Evolutionary conservation across 768 basidiomycete species (phyloP).

Genomic region (Podaxis sp.): DNA sequence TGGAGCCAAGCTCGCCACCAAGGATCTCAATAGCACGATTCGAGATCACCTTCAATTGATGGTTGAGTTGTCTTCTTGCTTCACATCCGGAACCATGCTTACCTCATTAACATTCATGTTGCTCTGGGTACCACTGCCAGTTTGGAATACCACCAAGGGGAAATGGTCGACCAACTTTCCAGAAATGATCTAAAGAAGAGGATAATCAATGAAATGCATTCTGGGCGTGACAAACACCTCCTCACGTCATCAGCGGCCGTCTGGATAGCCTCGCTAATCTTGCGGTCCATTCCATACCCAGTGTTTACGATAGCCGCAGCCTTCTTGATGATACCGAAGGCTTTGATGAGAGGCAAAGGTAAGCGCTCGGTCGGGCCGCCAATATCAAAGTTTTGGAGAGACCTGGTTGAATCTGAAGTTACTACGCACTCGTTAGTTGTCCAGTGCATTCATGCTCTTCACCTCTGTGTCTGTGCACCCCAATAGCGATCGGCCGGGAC

Average conservation of each 20-base stretch:
- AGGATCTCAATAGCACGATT: slow-evolving; percentile 97
- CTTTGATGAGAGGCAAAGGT: slow-evolving; percentile 94
- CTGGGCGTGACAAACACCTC: background rate
- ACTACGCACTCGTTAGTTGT: background rate
- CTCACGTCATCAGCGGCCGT: slow-evolving; percentile 89
- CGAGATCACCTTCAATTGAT: slow-evolving; percentile 73
- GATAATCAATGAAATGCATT: slow-evolving; percentile 4
- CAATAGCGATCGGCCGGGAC: slow-evolving; percentile 81
- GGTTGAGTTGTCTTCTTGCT: background rate
- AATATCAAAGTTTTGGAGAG: slow-evolving; percentile 97
- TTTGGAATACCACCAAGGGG: slow-evolving; percentile 98
- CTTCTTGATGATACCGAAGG: slow-evolving; percentile 96
- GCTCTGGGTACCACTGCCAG: slow-evolving; percentile 96
- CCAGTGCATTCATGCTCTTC: slow-evolving; percentile 13
- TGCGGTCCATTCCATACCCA: slow-evolving; percentile 85
- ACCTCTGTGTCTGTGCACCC: slow-evolving; percentile 98
- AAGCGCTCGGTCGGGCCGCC: slow-evolving; percentile 92
- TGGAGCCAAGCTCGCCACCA: slow-evolving; percentile 92
- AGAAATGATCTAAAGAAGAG: slow-evolving; percentile 76
- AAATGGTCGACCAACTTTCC: slow-evolving; percentile 95
- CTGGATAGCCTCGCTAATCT: slow-evolving; percentile 84
- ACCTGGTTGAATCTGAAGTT: slow-evolving; percentile 37
- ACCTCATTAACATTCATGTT: slow-evolving; percentile 99
- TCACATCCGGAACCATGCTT: background rate
- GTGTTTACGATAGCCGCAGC: slow-evolving; percentile 91